These are phyloP conservation scores for Aspergillus nanangensis DNA, from an alignment of 495 filamentous ascomycete genomes.

Conservation along the genomic window DNA sequence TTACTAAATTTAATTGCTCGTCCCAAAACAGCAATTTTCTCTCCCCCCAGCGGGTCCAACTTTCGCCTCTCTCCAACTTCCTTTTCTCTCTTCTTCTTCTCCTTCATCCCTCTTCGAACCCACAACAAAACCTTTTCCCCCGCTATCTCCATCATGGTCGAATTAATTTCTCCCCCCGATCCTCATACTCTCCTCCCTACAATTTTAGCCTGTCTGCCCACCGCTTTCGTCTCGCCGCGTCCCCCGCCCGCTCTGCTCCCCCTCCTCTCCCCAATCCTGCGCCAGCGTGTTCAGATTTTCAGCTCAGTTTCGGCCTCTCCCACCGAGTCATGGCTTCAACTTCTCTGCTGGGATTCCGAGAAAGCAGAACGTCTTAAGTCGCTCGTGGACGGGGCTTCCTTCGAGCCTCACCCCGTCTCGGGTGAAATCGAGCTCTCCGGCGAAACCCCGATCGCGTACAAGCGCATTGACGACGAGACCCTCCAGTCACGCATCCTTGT, in stretches of 20 bases:
- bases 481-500: conserved; percentile 63
- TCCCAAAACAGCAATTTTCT: too few relatives aligned
- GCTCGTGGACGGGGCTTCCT: conserved; percentile 58
- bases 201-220: conserved; percentile 80
- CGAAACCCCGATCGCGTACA: conserved; percentile 59
- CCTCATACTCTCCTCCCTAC: conserved; percentile 63
- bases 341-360: conserved; percentile 78
- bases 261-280: conserved; percentile 83
- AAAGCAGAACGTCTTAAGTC: conserved; percentile 63
- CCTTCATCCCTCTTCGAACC: conserved; percentile 4
- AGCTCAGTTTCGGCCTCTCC: conserved; percentile 48
- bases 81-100: background rate
- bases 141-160: conserved; percentile 37
- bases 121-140: background rate
- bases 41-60: too few relatives aligned
- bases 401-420: conserved; percentile 88
- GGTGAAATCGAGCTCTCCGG: conserved; percentile 82
- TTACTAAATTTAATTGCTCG: too few relatives aligned
- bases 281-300: conserved; percentile 80
- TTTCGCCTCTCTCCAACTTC: too few relatives aligned
- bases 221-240: conserved; percentile 70
- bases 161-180: conserved; percentile 60
- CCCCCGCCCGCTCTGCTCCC: conserved; percentile 76
- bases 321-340: conserved; percentile 76
- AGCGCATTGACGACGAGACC: conserved; percentile 79